Percentiles rank a stretch among this genome's conserved stretches.
These are phyloP conservation scores for Ophiostoma himal-ulmi DNA, from an alignment of 2,329 filamentous ascomycete species.

Conservation along the genomic window DNA sequence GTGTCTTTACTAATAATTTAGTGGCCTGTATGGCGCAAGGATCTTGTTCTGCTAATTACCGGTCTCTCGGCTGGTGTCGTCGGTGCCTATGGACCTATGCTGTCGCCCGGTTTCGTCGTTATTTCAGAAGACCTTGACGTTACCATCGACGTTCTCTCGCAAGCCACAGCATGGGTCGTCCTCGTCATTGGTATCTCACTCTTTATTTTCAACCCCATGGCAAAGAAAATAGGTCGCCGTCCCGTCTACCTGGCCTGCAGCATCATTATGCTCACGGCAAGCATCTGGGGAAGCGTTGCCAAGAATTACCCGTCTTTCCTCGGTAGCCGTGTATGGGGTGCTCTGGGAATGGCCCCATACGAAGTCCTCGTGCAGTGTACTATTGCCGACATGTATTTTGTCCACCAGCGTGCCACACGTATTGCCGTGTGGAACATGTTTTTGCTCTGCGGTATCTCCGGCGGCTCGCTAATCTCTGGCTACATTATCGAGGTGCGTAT, in stretches of 20 bases:
- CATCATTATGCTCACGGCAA: slow-evolving; percentile 43
- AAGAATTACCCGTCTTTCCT: slow-evolving; percentile 42
- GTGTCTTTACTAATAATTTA: neutral
- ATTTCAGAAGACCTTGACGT: slow-evolving; percentile 41
- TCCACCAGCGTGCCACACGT: slow-evolving; percentile 41
- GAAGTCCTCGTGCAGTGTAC: slow-evolving; percentile 50
- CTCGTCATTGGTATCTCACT: slow-evolving; percentile 44
- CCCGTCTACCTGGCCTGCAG: slow-evolving; percentile 46
- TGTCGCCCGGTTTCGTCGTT: slow-evolving; percentile 44
- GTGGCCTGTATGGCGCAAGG: slow-evolving; percentile 33
- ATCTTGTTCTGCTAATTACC: slow-evolving; percentile 41
- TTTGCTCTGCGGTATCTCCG: slow-evolving; percentile 38
- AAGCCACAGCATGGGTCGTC: slow-evolving; percentile 45
- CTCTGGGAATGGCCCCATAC: slow-evolving; percentile 46
- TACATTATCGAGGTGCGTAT: slow-evolving; percentile 34
- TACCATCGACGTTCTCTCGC: slow-evolving; percentile 39
- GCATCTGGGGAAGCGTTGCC: slow-evolving; percentile 43
- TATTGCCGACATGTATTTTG: slow-evolving; percentile 43
- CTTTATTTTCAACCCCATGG: slow-evolving; percentile 47
- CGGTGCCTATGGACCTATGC: slow-evolving; percentile 48
- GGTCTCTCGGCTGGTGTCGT: slow-evolving; percentile 43
- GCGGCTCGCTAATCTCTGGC: slow-evolving; percentile 38
- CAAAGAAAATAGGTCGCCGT: slow-evolving; percentile 45
- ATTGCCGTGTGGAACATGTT: slow-evolving; percentile 41
- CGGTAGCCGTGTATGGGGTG: slow-evolving; percentile 42